Conservation (phyloP, 176 grass and related monocot genomes). For the Sorghum bicolor region DNA sequence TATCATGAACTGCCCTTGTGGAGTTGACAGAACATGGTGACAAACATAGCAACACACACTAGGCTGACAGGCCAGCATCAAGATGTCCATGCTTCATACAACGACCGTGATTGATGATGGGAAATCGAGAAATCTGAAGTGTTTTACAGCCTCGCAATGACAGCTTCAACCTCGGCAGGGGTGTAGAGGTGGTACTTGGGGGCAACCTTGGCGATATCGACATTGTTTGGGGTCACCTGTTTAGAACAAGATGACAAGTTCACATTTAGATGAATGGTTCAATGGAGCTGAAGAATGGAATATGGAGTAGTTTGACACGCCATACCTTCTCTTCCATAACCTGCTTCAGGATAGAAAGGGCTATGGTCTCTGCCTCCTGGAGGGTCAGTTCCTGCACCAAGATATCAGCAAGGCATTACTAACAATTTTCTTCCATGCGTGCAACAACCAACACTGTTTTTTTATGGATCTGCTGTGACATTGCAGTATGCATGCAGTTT, state of each 20-base stretch:
- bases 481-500: not conserved
- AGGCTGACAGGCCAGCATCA: not conserved
- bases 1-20: not conserved
- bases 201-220: conserved; percentile 69
- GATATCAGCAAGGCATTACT: not conserved
- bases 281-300: not conserved
- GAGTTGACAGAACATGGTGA: not conserved
- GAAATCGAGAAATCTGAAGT: not conserved
- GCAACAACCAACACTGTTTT: not conserved
- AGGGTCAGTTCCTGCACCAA: conserved; percentile 73
- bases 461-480: not conserved
- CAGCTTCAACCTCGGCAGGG: conserved; percentile 69
- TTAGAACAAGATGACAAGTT: not conserved
- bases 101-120: not conserved
- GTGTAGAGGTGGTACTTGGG: conserved; percentile 80
- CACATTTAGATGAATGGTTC: not conserved
- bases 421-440: not conserved
- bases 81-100: not conserved
- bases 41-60: conserved; percentile 1
- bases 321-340: conserved; percentile 96
- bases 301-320: not conserved
- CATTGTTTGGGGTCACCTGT: conserved; percentile 82
- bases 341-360: conserved; percentile 92
- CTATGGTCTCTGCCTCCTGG: conserved; percentile 84
- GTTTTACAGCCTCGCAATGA: conserved; percentile 60